Percentiles rank a stretch among this genome's conserved stretches.
These are phyloP conservation scores for Plantago major DNA, from an alignment of 257 asterid genomes.

Conservation along the genomic window DNA sequence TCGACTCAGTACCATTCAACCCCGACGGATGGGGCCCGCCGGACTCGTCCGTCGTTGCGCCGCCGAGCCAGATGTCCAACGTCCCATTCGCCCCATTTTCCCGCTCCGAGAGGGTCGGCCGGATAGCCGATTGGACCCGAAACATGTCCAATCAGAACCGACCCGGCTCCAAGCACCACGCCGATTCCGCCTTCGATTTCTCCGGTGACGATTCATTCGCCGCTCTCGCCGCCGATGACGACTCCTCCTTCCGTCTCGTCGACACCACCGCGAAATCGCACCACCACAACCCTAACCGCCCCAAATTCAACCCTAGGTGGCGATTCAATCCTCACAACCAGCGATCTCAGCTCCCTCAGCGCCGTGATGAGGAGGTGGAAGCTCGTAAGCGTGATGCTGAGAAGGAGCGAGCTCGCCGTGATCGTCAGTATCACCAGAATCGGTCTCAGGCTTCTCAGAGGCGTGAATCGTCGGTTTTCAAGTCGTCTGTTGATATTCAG, in stretches of 20 bases:
- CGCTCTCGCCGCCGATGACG: conserved; percentile 74
- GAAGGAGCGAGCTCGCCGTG: conserved; percentile 85
- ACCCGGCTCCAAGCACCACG: conserved; percentile 48
- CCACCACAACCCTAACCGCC: conserved; percentile 65
- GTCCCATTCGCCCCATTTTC: conserved; percentile 98
- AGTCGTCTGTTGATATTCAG: conserved; percentile 91
- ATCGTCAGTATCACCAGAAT: conserved; percentile 52
- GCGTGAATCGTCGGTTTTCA: conserved; percentile 75
- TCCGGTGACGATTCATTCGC: conserved; percentile 93
- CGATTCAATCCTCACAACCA: conserved; percentile 56
- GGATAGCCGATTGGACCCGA: conserved; percentile 95
- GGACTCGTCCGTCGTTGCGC: conserved; percentile 39
- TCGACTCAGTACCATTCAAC: conserved; percentile 78
- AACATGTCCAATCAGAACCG: conserved; percentile 40
- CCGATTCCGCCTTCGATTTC: conserved; percentile 90
- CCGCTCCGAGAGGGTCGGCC: conserved; percentile 85
- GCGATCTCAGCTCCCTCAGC: conserved; percentile 88
- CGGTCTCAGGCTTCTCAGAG: conserved; percentile 71
- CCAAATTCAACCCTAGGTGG: conserved; percentile 81
- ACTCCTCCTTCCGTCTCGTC: conserved; percentile 82
- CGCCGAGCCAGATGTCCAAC: conserved; percentile 51
- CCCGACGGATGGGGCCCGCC: conserved; percentile 98
- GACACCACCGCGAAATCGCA: conserved; percentile 79
- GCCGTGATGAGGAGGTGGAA: conserved; percentile 92
- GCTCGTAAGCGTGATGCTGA: conserved; percentile 86